Percentiles rank a stretch among this genome's conserved stretches.
These are phyloP conservation scores for Withania somnifera DNA, from an alignment of 305 asterid species.

Conservation along the genomic window DNA sequence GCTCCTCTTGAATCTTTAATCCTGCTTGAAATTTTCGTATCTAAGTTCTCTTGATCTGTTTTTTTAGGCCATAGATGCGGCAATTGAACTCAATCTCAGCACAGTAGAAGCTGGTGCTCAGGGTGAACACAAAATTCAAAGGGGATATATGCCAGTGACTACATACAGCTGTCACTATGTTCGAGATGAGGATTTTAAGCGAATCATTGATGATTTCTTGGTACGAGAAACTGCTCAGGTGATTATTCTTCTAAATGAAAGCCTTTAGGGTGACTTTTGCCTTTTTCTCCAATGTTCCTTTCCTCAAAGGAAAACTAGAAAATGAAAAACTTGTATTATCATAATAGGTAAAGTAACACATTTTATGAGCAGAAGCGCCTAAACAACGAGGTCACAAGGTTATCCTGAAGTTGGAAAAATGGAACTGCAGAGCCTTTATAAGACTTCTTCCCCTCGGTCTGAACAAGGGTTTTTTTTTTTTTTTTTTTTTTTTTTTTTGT, in stretches of 20 bases:
- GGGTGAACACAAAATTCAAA: slow-evolving; percentile 95
- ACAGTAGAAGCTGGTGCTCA: slow-evolving; percentile 98
- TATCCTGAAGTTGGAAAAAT: neutral
- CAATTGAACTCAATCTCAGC: slow-evolving; percentile 72
- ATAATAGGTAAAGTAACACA: neutral
- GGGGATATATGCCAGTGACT: slow-evolving; percentile 75
- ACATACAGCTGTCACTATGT: slow-evolving; percentile 81
- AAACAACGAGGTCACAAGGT: neutral
- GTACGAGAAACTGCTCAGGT: slow-evolving; percentile 84
- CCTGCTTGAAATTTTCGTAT: slow-evolving; percentile 5
- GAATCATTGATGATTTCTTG: slow-evolving; percentile 60
- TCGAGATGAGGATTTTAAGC: slow-evolving; percentile 56
- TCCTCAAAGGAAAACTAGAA: neutral
- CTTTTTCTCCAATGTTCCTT: neutral
- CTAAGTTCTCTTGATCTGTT: neutral
- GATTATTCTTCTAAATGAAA: slow-evolving; percentile 2
- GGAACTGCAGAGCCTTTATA: neutral
- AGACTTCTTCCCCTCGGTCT: neutral
- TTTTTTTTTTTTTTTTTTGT: too few species aligned
- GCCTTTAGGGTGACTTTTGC: neutral
- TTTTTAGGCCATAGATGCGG: slow-evolving; percentile 92
- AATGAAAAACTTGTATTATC: neutral
- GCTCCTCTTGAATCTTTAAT: neutral
- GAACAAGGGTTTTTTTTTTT: neutral
- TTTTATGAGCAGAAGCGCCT: neutral